Evolutionary conservation across 768 basidiomycete genomes (phyloP).

Genomic region (Xerocomellus dryophilus): DNA sequence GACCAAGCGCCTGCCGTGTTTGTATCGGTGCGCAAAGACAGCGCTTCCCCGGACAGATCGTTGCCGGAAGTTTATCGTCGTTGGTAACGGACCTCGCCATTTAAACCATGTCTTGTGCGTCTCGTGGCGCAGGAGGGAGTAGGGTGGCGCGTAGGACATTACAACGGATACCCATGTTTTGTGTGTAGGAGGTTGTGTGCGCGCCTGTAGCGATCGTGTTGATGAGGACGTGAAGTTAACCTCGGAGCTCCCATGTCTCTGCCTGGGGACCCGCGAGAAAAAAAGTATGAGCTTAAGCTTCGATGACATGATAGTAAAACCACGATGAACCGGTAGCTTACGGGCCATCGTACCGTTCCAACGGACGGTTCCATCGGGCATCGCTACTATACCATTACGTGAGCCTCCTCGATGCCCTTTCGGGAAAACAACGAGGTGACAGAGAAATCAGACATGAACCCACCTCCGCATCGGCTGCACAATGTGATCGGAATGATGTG

Average conservation of each 20-base stretch:
- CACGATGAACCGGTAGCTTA: neutral
- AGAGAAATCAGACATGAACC: neutral
- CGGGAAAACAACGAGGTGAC: neutral
- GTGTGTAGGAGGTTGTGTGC: neutral
- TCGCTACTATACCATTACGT: neutral
- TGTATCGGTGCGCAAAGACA: conserved; percentile 16
- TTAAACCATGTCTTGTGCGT: conserved; percentile 12
- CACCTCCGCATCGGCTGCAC: conserved; percentile 5
- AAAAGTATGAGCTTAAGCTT: neutral
- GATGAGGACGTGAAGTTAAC: neutral
- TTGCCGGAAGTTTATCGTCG: neutral
- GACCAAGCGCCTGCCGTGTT: neutral
- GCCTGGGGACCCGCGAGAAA: neutral
- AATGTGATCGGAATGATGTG: neutral
- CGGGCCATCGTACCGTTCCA: neutral
- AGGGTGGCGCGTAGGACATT: neutral
- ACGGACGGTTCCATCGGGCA: neutral
- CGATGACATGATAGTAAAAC: neutral
- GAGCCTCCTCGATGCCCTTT: neutral
- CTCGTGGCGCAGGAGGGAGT: neutral
- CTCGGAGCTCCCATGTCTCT: neutral
- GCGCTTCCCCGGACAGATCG: neutral
- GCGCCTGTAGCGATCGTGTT: neutral
- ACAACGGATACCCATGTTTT: neutral
- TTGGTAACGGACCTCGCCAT: conserved; percentile 19